A percentile compares a stretch with the other conserved stretches of the same genome.
Conservation (phyloP, 2,329 filamentous ascomycete species). For the Epicoccum sorghinum region DNA sequence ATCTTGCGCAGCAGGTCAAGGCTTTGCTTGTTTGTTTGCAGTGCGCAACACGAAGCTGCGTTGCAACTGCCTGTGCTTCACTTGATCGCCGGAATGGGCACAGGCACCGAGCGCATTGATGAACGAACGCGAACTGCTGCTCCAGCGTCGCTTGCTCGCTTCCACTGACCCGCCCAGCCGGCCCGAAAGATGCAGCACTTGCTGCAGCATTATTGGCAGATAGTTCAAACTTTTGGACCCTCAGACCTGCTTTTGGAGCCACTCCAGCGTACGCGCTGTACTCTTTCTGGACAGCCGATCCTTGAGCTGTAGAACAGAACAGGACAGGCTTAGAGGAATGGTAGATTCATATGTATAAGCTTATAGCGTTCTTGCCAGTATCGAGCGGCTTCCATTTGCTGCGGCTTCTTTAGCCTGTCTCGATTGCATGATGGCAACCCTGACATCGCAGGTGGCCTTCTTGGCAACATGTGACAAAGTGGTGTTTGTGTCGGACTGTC, state of each 20-base stretch:
- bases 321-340: too few species aligned
- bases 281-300: not conserved
- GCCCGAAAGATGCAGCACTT: conserved; percentile 1
- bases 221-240: not conserved
- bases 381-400: too few species aligned
- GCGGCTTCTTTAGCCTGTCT: too few species aligned
- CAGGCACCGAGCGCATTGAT: conserved; percentile 4
- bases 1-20: conserved; percentile 6
- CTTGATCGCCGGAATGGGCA: conserved; percentile 11
- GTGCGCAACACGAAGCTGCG: conserved; percentile 10
- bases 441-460: not conserved
- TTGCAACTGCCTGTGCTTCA: conserved; percentile 14
- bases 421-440: too few species aligned
- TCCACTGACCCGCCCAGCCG: conserved; percentile 4
- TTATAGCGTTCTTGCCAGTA: too few species aligned
- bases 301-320: not conserved
- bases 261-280: too few species aligned
- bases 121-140: conserved; percentile 8
- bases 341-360: too few species aligned
- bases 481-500: not conserved
- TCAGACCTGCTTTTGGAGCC: not conserved
- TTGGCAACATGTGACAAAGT: not conserved
- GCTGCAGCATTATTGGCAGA: not conserved
- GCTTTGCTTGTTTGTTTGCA: conserved; percentile 10
- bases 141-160: not conserved